Base-by-base conservation (phyloP, 306 rosid genomes). In the Clitoria ternatea region DNA sequence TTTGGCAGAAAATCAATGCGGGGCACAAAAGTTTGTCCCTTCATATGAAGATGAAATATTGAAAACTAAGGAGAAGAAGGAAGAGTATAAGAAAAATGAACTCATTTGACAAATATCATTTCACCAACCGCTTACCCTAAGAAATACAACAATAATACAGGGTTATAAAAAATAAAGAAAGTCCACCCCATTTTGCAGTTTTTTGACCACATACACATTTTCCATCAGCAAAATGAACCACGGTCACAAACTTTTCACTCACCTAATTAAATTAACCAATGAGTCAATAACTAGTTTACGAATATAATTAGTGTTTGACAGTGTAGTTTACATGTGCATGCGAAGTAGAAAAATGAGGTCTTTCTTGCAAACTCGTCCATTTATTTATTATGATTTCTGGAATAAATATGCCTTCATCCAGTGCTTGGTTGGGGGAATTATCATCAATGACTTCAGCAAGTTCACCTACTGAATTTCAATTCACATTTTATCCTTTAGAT, bases 41-140 rank as follows among this genome's bases (percentile, higher is more conserved):
- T 74, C 66, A 10, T 2, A 27, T 50, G 6, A 19, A 11, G 17
- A 15, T 11, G 23, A 39, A 26, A 37, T 3, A n/a, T n/a, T n/a
- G 27, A 26, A 37, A 36, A 26, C 3, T 2, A 40, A 24, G 10
- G 13, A 40, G 37, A 1, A 27, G 7, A 62, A 35, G 12, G 23
- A 10, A 35, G 43, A 39, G 47, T 13, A 35, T 37, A 47, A 67
- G 53, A 39, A 60, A 77, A 77, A 33, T 35, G 40, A 24, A 24
- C 52, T 30, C 42, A 29, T 52, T 62, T 69, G 80, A 70, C 64
- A 47, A 70, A 45, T 60, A 45, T 62, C 37, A 44, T 42, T 42
- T 39, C 71, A 70, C 75, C 84, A 47, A 70, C 74, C 60, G 9
- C 63, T 53, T 36, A n/a, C 63, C 32, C 27, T 44, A 30, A 20